phyloP scores from a whole-genome alignment of 2,329 filamentous ascomycete species.

The Cytospora mali region DNA sequence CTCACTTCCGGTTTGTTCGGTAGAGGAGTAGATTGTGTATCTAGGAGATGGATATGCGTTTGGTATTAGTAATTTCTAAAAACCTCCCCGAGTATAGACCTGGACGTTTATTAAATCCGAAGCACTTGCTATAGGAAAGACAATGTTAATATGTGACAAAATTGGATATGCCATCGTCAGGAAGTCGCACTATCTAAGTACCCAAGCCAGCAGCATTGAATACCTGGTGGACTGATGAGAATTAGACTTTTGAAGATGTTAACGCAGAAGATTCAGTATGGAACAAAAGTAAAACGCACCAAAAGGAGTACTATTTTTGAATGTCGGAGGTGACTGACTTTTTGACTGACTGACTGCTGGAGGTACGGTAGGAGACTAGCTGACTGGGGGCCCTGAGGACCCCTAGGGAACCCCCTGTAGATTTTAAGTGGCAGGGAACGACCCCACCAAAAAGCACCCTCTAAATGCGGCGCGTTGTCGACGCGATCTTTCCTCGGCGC shows the following conservation, averaged over 20 bases:
- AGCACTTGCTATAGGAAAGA: not conserved
- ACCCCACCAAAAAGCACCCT: conserved; percentile 17
- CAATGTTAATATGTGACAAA: not conserved
- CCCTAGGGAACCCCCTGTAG: not conserved
- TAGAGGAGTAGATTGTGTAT: conserved; percentile 27
- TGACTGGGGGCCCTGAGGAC: not conserved
- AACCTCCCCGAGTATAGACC: not conserved
- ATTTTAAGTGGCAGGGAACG: not conserved
- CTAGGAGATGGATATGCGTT: not conserved
- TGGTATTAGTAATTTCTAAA: not conserved
- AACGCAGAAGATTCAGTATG: no score
- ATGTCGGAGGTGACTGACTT: no score
- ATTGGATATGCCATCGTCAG: not conserved
- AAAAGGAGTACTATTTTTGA: no score
- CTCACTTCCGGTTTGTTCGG: conserved; percentile 50
- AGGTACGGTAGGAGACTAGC: no score
- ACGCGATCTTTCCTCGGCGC: conserved; percentile 23
- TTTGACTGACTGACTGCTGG: no score
- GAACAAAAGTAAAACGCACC: no score
- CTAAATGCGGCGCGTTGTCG: conserved; percentile 19
- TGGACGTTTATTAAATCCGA: not conserved
- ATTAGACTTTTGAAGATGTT: not conserved
- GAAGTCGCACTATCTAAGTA: not conserved
- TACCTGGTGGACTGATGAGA: not conserved
- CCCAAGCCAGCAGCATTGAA: not conserved